These are phyloP conservation scores for Tetrahymena elliotti DNA, from an alignment of 73 alveolate genomes.

Conservation along the genomic window DNA sequence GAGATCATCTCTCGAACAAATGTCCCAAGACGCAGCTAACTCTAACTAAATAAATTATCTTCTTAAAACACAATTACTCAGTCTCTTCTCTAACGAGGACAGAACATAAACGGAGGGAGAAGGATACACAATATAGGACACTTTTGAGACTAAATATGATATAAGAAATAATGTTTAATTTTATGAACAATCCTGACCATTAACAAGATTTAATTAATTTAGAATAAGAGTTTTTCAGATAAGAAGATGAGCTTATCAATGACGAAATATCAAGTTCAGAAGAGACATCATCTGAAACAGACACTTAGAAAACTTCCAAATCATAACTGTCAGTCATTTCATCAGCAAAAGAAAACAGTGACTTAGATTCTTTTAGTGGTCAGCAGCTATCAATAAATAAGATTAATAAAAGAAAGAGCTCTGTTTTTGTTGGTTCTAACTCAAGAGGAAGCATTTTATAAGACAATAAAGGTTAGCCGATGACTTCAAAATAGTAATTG, in stretches of 20 bases:
- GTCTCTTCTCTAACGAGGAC: neutral
- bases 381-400: neutral
- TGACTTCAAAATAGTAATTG: neutral
- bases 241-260: neutral
- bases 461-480: neutral
- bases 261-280: neutral
- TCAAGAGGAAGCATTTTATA: neutral
- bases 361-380: neutral
- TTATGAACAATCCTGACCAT: neutral
- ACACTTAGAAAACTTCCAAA: neutral
- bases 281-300: neutral
- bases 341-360: neutral
- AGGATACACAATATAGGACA: neutral
- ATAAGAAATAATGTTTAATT: neutral
- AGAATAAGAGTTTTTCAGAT: neutral
- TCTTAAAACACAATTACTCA: neutral
- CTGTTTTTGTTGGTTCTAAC: neutral
- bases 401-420: neutral
- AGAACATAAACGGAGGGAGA: neutral
- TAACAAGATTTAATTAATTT: neutral
- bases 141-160: neutral
- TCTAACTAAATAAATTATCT: neutral
- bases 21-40: conserved; percentile 1
- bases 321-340: neutral
- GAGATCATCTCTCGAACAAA: conserved; percentile 47